These are phyloP conservation scores for Acephala macrosclerotiorum DNA, from an alignment of 2,329 filamentous ascomycete genomes.

Conservation along the genomic window DNA sequence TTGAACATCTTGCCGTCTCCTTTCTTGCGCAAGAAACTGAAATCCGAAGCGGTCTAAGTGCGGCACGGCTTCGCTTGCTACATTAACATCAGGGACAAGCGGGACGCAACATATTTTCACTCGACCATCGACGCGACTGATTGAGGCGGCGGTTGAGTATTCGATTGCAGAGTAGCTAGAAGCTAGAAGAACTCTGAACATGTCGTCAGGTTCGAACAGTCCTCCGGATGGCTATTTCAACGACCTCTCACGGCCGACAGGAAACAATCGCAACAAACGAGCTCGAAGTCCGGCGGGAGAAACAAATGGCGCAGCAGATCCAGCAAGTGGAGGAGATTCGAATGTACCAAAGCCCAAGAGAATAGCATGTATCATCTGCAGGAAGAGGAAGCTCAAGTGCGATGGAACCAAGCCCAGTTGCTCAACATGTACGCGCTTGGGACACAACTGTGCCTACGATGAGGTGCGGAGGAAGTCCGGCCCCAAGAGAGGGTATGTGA, in stretches of 20 bases:
- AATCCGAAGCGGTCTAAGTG: not conserved
- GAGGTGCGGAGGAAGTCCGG: conserved; percentile 76
- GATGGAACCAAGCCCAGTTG: conserved; percentile 72
- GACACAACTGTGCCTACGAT: conserved; percentile 73
- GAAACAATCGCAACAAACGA: conserved; percentile 41
- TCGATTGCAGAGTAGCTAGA: not conserved
- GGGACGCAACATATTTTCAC: not conserved
- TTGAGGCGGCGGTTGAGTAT: not conserved
- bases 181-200: conserved; percentile 20
- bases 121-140: not conserved
- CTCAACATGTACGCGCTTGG: conserved; percentile 68
- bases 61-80: conserved; percentile 10
- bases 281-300: conserved; percentile 43
- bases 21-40: not conserved
- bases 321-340: conserved; percentile 57
- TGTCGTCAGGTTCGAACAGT: conserved; percentile 44
- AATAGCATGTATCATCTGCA: conserved; percentile 92
- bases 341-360: conserved; percentile 83
- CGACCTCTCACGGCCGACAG: conserved; percentile 54
- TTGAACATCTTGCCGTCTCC: not conserved
- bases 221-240: conserved; percentile 61
- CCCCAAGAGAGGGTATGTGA: conserved; percentile 75
- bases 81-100: not conserved
- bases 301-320: conserved; percentile 45
- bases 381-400: conserved; percentile 85